These are phyloP conservation scores for Populus tremula DNA, from an alignment of 345 rosid species.

Conservation along the genomic window DNA sequence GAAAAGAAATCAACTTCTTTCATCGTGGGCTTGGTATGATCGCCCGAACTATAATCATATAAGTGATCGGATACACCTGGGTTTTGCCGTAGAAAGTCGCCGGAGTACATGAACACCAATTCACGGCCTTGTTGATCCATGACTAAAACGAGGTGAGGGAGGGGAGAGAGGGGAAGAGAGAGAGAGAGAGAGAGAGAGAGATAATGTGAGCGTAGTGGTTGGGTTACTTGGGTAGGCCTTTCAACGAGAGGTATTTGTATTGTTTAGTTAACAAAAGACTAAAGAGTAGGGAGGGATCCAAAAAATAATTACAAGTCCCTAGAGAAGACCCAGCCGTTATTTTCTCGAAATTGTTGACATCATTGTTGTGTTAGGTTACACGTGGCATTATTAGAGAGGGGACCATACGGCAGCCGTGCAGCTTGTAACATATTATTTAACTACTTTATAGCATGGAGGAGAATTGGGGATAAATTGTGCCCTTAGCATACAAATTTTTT, in stretches of 20 bases:
- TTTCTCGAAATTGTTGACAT: conserved; percentile 30
- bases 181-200: conserved; percentile 10
- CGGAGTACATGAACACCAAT: conserved; percentile 54
- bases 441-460: background rate
- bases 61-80: conserved; percentile 22
- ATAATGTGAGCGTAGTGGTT: conserved; percentile 13
- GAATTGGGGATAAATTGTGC: background rate
- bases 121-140: conserved; percentile 70
- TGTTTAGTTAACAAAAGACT: background rate
- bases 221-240: conserved; percentile 25
- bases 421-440: background rate
- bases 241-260: conserved; percentile 15
- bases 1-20: conserved; percentile 89
- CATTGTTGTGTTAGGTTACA: conserved; percentile 7
- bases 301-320: conserved; percentile 9
- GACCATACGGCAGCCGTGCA: background rate
- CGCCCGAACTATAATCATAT: conserved; percentile 13
- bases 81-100: conserved; percentile 33
- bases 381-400: conserved; percentile 8
- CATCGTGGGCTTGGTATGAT: conserved; percentile 35
- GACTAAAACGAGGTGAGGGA: conserved; percentile 17
- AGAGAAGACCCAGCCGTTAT: conserved; percentile 46
- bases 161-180: background rate
- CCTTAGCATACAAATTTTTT: too few relatives aligned
- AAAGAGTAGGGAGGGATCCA: conserved; percentile 17